These are phyloP conservation scores for Theileria equi DNA, from an alignment of 169 alveolate genomes.

Conservation along the genomic window DNA sequence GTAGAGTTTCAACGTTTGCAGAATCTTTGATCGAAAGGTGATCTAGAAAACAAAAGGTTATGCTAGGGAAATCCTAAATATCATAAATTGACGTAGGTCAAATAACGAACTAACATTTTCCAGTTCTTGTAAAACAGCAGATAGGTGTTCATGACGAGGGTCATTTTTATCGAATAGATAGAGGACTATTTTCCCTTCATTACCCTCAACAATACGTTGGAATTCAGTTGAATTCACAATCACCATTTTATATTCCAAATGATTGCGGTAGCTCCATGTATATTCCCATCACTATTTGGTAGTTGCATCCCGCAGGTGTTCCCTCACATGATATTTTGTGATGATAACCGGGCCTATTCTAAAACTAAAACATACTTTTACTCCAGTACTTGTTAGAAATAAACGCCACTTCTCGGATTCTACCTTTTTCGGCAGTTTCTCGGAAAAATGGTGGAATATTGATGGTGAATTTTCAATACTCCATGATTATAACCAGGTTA, in stretches of 20 bases:
- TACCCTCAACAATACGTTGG: background rate
- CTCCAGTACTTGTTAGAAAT: no score
- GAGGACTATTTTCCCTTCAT: constrained; percentile 53
- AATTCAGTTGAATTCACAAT: background rate
- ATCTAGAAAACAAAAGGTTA: constrained; percentile 22
- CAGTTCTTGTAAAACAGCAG: constrained; percentile 17
- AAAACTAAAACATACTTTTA: no score
- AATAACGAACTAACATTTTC: constrained; percentile 31
- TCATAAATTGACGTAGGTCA: background rate
- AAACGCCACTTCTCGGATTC: no score
- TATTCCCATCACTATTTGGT: no score
- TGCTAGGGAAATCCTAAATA: constrained; percentile 38
- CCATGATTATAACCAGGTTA: constrained; percentile 65
- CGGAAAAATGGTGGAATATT: constrained; percentile 58
- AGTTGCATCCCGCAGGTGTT: no score
- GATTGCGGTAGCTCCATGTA: no score
- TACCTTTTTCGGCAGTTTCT: constrained; percentile 36
- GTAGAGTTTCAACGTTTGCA: constrained; percentile 8
- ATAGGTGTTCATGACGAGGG: constrained; percentile 37
- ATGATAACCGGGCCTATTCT: background rate
- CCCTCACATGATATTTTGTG: background rate
- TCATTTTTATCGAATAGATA: constrained; percentile 23
- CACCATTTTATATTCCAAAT: constrained; percentile 12
- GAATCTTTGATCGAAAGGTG: background rate
- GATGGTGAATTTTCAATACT: constrained; percentile 57